A percentile compares a stretch with the other conserved stretches of the same genome.
phyloP scores from a whole-genome alignment of 495 filamentous ascomycete genomes.

The Hypoxylon intermedium region DNA sequence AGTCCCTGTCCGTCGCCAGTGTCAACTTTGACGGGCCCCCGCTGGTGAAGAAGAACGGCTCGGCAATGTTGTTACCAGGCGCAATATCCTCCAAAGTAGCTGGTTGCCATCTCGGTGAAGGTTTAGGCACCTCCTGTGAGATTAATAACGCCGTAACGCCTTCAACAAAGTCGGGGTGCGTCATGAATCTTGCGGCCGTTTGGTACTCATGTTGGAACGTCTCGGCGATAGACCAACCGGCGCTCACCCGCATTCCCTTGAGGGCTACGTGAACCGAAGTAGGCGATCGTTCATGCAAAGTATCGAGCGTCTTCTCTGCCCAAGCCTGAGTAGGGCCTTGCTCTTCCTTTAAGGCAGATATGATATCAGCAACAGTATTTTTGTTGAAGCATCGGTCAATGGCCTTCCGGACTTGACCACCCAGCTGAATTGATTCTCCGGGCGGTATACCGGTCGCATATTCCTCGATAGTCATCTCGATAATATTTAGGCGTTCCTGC shows the following conservation, averaged over 20 bases:
- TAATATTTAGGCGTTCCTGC: constrained; percentile 66
- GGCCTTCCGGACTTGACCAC: constrained; percentile 69
- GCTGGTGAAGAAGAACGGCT: constrained; percentile 65
- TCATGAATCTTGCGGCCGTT: constrained; percentile 85
- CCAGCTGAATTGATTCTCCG: constrained; percentile 67
- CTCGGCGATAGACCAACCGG: constrained; percentile 76
- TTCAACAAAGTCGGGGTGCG: constrained; percentile 82
- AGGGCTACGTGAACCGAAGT: constrained; percentile 84
- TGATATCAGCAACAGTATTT: constrained; percentile 71
- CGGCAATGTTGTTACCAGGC: constrained; percentile 55
- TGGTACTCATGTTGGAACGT: constrained; percentile 83
- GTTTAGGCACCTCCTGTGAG: constrained; percentile 57
- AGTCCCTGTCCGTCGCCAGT: constrained; percentile 60
- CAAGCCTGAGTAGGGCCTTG: constrained; percentile 61
- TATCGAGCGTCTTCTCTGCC: constrained; percentile 76
- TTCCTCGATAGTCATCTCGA: constrained; percentile 90
- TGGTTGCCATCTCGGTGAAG: constrained; percentile 74
- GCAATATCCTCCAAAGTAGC: constrained; percentile 67
- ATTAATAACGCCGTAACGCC: constrained; percentile 82
- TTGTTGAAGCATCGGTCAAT: constrained; percentile 85
- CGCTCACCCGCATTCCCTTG: constrained; percentile 76
- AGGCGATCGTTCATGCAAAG: constrained; percentile 76
- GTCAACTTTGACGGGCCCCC: constrained; percentile 52
- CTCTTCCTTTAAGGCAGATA: constrained; percentile 69
- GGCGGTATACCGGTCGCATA: constrained; percentile 81